Base-by-base conservation (phyloP, 352 stramenopile genomes). In the Thalassiosira livingstoniorum region DNA sequence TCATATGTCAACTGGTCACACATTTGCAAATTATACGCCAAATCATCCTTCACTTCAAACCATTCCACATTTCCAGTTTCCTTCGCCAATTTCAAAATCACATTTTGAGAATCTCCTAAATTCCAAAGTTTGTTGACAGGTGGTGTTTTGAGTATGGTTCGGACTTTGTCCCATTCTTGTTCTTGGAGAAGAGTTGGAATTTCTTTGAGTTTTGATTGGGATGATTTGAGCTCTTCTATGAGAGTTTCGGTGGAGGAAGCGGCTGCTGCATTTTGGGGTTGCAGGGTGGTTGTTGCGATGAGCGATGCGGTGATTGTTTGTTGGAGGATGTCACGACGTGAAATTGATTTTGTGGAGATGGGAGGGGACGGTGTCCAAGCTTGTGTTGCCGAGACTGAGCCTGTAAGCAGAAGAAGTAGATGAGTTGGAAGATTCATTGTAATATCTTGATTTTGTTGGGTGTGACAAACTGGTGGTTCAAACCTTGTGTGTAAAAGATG, bases 81-180 rank as follows among this genome's bases (percentile, higher is more conserved):
- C 60, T 90, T 91, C 21, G 86, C 89, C 29, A 94, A 64, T 63
- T 92, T 89, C 0, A 82, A n/a, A n/a, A 94, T 29, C 1, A 78
- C 80, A 72, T 92, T 92, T 55, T 90, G 78, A 13, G 25, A 62
- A 43, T 91, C 87, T 13, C 89, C 87, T 2, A 94, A 63, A 76
- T 94, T 94, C 89, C 89, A 94, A 21, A 92, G 47, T 53, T 88
- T 68, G 42, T 90, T 91, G n/a, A 94, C 83, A 0, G 86, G 86
- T 25, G 89, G 87, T 34, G 82, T 88, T 79, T 94, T 94, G 15
- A 94, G 76, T 23, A 94, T 84, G 0, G 77, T 90, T 4, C 89
- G 73, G 0, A 90, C 89, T 53, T 87, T 81, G 32, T 94, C 87
- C 85, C 87, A 94, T 75, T 94, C 61, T 62, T 83, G n/a, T 55